Evolutionary conservation across 148 eudicot species (phyloP).

Genomic region (Dianthus caryophyllus): DNA sequence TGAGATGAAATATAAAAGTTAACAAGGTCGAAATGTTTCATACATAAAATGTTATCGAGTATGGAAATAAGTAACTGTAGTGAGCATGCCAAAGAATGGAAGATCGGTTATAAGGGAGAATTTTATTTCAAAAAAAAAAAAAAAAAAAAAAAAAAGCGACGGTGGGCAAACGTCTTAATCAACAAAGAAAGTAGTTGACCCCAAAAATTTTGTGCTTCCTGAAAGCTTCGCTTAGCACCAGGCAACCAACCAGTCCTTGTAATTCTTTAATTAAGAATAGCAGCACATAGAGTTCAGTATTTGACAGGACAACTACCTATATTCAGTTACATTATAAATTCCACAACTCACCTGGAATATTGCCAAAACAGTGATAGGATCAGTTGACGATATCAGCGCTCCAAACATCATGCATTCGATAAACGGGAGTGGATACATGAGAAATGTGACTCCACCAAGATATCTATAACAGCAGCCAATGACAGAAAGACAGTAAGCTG

Average conservation of each 20-base stretch:
- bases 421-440: slow-evolving; percentile 86
- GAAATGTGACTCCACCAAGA: slow-evolving; percentile 73
- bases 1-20: too few species aligned
- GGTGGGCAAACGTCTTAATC: not conserved
- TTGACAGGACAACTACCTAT: not conserved
- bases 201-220: not conserved
- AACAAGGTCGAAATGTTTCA: too few species aligned
- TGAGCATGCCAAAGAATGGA: too few species aligned
- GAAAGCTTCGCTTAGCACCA: not conserved
- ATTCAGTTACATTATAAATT: slow-evolving; percentile 6
- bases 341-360: slow-evolving; percentile 72
- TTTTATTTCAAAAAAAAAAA: too few species aligned
- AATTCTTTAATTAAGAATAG: not conserved
- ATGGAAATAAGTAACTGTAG: too few species aligned
- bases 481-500: slow-evolving; percentile 7
- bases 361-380: slow-evolving; percentile 93
- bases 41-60: too few species aligned
- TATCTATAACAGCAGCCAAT: slow-evolving; percentile 43
- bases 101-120: too few species aligned
- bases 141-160: not conserved
- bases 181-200: not conserved
- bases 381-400: slow-evolving; percentile 96
- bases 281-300: not conserved
- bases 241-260: not conserved
- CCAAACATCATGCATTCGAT: slow-evolving; percentile 98